Percentiles rank a stretch among this genome's conserved stretches.
phyloP scores from a whole-genome alignment of 768 basidiomycete genomes.

The Phylloporus sp. region DNA sequence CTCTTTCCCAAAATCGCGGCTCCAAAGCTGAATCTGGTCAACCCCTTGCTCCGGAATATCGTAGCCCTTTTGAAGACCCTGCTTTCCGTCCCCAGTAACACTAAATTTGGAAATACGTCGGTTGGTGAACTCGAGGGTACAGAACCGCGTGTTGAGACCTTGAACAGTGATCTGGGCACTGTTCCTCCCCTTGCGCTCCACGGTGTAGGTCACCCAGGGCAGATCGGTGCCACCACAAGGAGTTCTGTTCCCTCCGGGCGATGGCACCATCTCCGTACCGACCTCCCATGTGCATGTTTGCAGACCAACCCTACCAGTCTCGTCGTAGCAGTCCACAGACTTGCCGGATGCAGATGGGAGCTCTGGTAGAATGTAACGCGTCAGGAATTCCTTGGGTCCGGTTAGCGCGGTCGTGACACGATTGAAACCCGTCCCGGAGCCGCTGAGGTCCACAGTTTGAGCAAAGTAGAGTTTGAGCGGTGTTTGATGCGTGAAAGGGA shows the following conservation, averaged over 20 bases:
- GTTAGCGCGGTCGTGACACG: slow-evolving; percentile 42
- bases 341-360: slow-evolving; percentile 49
- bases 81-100: slow-evolving; percentile 35
- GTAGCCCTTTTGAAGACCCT: slow-evolving; percentile 41
- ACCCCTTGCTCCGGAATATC: slow-evolving; percentile 35
- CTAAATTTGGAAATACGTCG: slow-evolving; percentile 39
- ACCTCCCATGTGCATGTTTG: slow-evolving; percentile 49
- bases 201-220: slow-evolving; percentile 44
- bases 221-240: neutral
- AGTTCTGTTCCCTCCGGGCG: slow-evolving; percentile 30
- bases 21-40: slow-evolving; percentile 52
- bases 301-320: slow-evolving; percentile 33
- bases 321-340: slow-evolving; percentile 31
- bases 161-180: slow-evolving; percentile 47
- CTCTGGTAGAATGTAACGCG: slow-evolving; percentile 40
- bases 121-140: slow-evolving; percentile 55
- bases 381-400: slow-evolving; percentile 42
- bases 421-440: slow-evolving; percentile 22
- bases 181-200: slow-evolving; percentile 38
- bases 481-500: slow-evolving; percentile 59
- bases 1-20: slow-evolving; percentile 51
- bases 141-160: slow-evolving; percentile 61
- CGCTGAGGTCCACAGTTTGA: slow-evolving; percentile 50
- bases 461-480: slow-evolving; percentile 73
- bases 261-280: slow-evolving; percentile 32